A percentile compares a stretch with the other conserved stretches of the same genome.
These are phyloP conservation scores for Pisolithus tinctorius DNA, from an alignment of 768 basidiomycete genomes.

Conservation along the genomic window DNA sequence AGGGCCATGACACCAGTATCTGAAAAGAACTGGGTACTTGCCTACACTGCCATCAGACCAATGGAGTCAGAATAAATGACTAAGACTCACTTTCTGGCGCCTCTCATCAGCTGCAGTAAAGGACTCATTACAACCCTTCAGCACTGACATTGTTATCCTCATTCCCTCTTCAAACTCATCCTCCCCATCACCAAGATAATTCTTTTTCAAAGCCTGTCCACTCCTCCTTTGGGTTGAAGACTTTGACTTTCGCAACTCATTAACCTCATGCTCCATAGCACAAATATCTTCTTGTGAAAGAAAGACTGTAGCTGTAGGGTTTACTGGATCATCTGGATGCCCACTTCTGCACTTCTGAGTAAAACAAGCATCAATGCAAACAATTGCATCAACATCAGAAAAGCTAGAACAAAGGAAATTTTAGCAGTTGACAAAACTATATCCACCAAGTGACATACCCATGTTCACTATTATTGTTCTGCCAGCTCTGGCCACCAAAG, in stretches of 20 bases:
- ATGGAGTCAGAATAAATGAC: no score
- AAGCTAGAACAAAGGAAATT: neutral
- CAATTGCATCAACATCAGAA: constrained; percentile 20
- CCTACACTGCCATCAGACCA: no score
- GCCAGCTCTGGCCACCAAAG: constrained; percentile 11
- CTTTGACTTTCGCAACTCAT: neutral
- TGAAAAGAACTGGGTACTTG: no score
- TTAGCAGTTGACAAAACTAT: neutral
- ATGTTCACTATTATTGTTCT: neutral
- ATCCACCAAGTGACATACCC: constrained; percentile 1
- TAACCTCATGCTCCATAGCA: neutral
- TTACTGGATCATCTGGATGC: constrained; percentile 3
- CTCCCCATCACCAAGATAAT: no score
- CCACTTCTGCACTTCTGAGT: constrained; percentile 24
- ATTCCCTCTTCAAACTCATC: constrained; percentile 3
- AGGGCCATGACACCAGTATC: no score
- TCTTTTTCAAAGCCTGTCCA: neutral
- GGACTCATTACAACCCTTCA: constrained; percentile 25
- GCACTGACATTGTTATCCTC: constrained; percentile 20
- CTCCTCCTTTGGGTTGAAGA: neutral
- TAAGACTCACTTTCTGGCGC: no score
- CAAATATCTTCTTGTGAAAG: constrained; percentile 7
- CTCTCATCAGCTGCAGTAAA: no score
- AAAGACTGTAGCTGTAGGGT: constrained; percentile 15
- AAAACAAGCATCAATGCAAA: constrained; percentile 30